Percentiles rank a stretch among this genome's conserved stretches.
phyloP scores from a whole-genome alignment of 805 yeast genomes.

The Schwanniomyces pseudopolymorphus region DNA sequence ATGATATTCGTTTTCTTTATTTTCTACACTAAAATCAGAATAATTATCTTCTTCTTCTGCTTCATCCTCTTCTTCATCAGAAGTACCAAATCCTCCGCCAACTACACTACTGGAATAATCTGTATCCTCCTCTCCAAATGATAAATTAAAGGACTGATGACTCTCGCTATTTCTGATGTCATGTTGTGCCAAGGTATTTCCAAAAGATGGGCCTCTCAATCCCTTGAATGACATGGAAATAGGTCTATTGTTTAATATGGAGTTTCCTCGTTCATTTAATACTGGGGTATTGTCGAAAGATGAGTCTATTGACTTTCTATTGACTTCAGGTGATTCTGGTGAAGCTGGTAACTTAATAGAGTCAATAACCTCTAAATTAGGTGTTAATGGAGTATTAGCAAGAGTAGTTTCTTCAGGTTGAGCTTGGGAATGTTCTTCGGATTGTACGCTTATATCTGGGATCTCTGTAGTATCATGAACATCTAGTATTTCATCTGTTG shows the following conservation, averaged over 20 bases:
- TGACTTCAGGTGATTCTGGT: constrained; percentile 6
- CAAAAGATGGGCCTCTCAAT: constrained; percentile 56
- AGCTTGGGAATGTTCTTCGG: background rate
- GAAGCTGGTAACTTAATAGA: constrained; percentile 6
- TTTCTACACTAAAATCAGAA: background rate
- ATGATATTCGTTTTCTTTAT: constrained; percentile 3
- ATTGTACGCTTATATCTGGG: background rate
- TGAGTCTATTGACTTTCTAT: constrained; percentile 6
- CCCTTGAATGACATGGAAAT: constrained; percentile 62
- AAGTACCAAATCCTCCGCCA: constrained; percentile 39
- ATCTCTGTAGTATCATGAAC: background rate
- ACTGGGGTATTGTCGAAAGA: constrained; percentile 17
- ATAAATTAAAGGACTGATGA: constrained; percentile 41
- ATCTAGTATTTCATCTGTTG: background rate
- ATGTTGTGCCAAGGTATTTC: constrained; percentile 28
- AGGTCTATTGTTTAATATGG: constrained; percentile 29
- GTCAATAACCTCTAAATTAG: constrained; percentile 8
- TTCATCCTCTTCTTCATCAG: constrained; percentile 23
- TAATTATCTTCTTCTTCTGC: constrained; percentile 16
- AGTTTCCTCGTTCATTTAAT: constrained; percentile 8
- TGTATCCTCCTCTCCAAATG: constrained; percentile 32
- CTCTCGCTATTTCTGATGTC: constrained; percentile 34
- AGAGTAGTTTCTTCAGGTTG: background rate
- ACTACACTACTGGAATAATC: constrained; percentile 27
- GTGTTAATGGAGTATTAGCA: constrained; percentile 7